These are phyloP conservation scores for Acorus gramineus DNA, from an alignment of 106 monocot genomes.

Conservation along the genomic window DNA sequence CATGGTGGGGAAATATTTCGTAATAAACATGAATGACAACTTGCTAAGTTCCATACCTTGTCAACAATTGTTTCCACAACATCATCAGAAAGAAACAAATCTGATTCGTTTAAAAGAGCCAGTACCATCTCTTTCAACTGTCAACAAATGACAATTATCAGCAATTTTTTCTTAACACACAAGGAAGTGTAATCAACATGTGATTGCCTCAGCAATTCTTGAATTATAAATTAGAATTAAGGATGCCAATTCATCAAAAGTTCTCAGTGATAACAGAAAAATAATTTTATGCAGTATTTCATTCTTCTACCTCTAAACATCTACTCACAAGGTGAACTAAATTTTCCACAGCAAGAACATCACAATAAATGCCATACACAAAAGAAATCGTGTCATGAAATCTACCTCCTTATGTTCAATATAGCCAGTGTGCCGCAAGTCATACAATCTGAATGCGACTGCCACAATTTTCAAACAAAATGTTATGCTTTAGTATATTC, in stretches of 20 bases:
- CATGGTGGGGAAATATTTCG: too few relatives aligned
- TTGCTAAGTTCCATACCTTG: slow-evolving; percentile 18
- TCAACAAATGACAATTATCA: neutral
- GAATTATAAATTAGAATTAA: neutral
- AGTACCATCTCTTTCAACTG: slow-evolving; percentile 95
- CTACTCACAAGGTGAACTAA: too few relatives aligned
- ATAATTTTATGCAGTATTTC: too few relatives aligned
- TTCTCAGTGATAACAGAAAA: too few relatives aligned
- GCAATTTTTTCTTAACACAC: too few relatives aligned
- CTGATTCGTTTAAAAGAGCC: slow-evolving; percentile 78
- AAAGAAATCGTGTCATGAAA: neutral
- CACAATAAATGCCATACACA: neutral
- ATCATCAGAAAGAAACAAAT: slow-evolving; percentile 63
- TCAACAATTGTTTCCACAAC: slow-evolving; percentile 53
- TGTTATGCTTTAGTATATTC: too few relatives aligned
- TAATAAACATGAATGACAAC: too few relatives aligned
- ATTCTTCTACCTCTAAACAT: too few relatives aligned
- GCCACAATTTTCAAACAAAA: neutral
- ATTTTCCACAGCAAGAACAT: neutral
- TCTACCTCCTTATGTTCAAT: slow-evolving; percentile 64
- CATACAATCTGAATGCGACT: slow-evolving; percentile 78
- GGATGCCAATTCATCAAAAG: too few relatives aligned
- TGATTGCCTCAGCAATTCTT: too few relatives aligned
- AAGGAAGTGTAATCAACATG: too few relatives aligned
- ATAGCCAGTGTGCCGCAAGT: slow-evolving; percentile 54